phyloP scores from a whole-genome alignment of 305 asterid species.

The Fraxinus xanthoxyloides region DNA sequence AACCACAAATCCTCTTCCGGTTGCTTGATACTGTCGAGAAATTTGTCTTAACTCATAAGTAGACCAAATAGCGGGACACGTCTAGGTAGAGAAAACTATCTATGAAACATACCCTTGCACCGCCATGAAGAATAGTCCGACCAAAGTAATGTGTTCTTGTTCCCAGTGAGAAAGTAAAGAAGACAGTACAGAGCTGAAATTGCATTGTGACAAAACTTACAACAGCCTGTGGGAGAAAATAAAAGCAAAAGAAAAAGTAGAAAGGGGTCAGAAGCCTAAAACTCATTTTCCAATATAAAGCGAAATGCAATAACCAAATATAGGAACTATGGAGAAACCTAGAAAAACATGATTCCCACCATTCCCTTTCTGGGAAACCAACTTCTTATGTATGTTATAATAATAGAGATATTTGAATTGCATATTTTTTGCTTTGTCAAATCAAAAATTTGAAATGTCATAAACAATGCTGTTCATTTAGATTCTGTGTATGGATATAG shows the following conservation, averaged over 20 bases:
- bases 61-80: conserved; percentile 7
- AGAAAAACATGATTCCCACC: background rate
- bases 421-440: background rate
- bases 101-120: conserved; percentile 66
- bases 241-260: conserved; percentile 9
- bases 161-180: conserved; percentile 91
- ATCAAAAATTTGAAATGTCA: background rate
- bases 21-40: conserved; percentile 76
- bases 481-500: background rate
- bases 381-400: background rate
- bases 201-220: conserved; percentile 96
- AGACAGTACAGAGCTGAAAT: conserved; percentile 87
- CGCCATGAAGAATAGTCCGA: conserved; percentile 95
- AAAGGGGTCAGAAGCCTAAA: conserved; percentile 15
- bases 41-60: conserved; percentile 4
- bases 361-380: background rate
- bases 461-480: background rate
- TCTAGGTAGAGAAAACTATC: conserved; percentile 24
- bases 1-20: conserved; percentile 88
- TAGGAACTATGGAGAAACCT: background rate
- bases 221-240: conserved; percentile 55
- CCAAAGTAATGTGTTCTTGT: conserved; percentile 95
- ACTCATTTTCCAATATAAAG: background rate
- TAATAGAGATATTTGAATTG: background rate
- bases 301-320: background rate